Evolutionary conservation across 1,284 basidiomycete genomes (phyloP), one percentile per base, ranked within the genome.

Genomic region (Cronartium quercuum): DNA sequence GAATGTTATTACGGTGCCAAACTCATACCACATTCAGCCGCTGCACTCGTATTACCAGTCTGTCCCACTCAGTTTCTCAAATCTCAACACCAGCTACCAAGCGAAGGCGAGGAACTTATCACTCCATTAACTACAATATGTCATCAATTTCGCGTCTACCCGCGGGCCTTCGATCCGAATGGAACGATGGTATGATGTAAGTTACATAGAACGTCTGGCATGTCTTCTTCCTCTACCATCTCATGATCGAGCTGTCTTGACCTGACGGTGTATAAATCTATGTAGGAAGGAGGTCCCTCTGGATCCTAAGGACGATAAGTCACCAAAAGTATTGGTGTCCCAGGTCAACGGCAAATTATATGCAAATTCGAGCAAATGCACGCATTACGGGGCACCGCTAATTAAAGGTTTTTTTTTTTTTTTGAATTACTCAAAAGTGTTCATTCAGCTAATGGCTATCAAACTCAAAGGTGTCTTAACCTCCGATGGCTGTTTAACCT

Each of bases 311-410:
- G 68, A 44, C 37, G 41, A 62, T 2, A 71, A 71, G 61, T 64
- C 68, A 38, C 60, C 68, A 15, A 71, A 65, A 35, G 57, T 76
- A 24, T 79, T 82, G 42, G 76, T 82, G n/a, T 77, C 79, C 75
- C 80, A 81, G 68, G 79, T 81, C 75, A 76, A 76, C 37, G 81
- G 81, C 24, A 77, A 78, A 57, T 76, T 81, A 3, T 76, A 81
- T 67, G 81, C 81, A 13, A 81, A 80, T 3, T 79, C 80, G 35
- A 76, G 79, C 60, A 80, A 79, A 76, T 82, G 81, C 76, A 81
- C 81, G 35, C 81, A 82, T 77, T 82, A 81, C 67, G 81, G 81
- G 29, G 78, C 81, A 57, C 79, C 81, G 18, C 77, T 82, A 47
- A 76, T 71, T 12, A 71, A 71, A 13, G 29, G 29, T 29, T 29